Evolutionary conservation across 805 yeast genomes (phyloP).

Genomic region (Komagataella pseudopastoris): DNA sequence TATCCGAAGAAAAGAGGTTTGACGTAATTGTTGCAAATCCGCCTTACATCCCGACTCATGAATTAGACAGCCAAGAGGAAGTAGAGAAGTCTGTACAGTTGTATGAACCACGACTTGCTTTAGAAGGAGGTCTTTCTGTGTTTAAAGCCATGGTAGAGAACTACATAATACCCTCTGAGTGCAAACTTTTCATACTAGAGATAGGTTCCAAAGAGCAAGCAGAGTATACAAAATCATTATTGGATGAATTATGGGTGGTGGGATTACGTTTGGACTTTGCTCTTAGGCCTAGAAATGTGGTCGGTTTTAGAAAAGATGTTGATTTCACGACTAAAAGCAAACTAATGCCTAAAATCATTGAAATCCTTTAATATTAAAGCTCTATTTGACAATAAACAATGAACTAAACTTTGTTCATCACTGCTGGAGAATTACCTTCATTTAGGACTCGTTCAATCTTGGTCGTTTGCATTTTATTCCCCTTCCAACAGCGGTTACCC

Average conservation of each 20-base stretch:
- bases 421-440: no score
- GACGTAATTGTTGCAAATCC: slow-evolving; percentile 78
- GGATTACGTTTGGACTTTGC: slow-evolving; percentile 37
- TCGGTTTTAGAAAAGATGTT: slow-evolving; percentile 37
- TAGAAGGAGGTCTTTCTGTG: slow-evolving; percentile 69
- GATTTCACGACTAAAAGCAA: slow-evolving; percentile 2
- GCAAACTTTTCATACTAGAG: slow-evolving; percentile 62
- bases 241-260: slow-evolving; percentile 28
- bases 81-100: slow-evolving; percentile 51
- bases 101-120: slow-evolving; percentile 69
- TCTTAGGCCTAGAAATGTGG: slow-evolving; percentile 41
- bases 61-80: slow-evolving; percentile 25
- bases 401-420: background rate
- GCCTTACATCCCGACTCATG: slow-evolving; percentile 57
- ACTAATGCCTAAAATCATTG: background rate
- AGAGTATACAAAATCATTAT: slow-evolving; percentile 15
- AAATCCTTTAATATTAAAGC: background rate
- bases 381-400: background rate
- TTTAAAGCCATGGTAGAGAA: slow-evolving; percentile 39
- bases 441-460: background rate
- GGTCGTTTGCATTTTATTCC: slow-evolving; percentile 11
- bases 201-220: slow-evolving; percentile 55
- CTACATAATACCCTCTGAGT: slow-evolving; percentile 25
- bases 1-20: slow-evolving; percentile 5
- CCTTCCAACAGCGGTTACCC: slow-evolving; percentile 57